Conservation (phyloP, 345 rosid species). For the Gossypium sturtianum region DNA sequence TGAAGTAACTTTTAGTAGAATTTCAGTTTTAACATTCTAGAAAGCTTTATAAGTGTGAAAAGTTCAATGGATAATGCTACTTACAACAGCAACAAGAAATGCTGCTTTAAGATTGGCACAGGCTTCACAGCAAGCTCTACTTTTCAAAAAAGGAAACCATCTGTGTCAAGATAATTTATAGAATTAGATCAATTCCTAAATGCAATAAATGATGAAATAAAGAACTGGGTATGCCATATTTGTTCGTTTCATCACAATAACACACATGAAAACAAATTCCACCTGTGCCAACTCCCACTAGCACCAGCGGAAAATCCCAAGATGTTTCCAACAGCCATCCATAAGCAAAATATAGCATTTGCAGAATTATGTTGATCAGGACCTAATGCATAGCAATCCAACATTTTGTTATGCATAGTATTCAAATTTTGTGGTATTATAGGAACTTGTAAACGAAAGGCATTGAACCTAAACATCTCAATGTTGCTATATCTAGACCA, state of each 20-base stretch:
- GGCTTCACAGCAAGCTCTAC: slow-evolving; percentile 92
- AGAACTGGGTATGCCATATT: not conserved
- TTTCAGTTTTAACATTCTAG: not conserved
- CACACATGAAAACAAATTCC: slow-evolving; percentile 22
- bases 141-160: slow-evolving; percentile 94
- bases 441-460: not conserved
- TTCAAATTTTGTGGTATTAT: not conserved
- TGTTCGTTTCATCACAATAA: slow-evolving; percentile 2
- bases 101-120: slow-evolving; percentile 98
- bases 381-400: slow-evolving; percentile 37
- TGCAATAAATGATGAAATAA: not conserved
- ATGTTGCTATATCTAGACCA: not conserved
- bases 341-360: slow-evolving; percentile 88
- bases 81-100: slow-evolving; percentile 89
- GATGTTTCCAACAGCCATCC: slow-evolving; percentile 98
- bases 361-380: slow-evolving; percentile 90
- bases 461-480: not conserved
- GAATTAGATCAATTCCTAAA: not conserved
- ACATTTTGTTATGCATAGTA: slow-evolving; percentile 13
- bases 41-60: not conserved
- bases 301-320: slow-evolving; percentile 98
- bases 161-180: slow-evolving; percentile 40
- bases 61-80: slow-evolving; percentile 16
- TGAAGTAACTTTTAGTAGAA: not conserved
- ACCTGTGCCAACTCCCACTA: slow-evolving; percentile 92